These are phyloP conservation scores for Oryza longistaminata DNA, from an alignment of 176 grass and related monocot genomes.

Conservation along the genomic window DNA sequence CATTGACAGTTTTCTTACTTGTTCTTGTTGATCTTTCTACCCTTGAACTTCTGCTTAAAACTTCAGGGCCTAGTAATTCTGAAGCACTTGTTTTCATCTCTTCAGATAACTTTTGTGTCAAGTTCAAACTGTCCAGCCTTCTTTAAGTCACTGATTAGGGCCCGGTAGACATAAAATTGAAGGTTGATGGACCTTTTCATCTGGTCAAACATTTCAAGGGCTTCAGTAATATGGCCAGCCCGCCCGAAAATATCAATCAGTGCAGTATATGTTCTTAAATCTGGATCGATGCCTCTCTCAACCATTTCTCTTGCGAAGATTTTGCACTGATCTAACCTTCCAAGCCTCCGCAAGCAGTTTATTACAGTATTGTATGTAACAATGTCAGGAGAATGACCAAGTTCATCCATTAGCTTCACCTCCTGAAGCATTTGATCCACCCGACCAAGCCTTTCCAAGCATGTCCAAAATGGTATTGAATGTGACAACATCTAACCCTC, in stretches of 20 bases:
- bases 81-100: conserved; percentile 66
- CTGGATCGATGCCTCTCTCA: conserved; percentile 58
- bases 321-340: conserved; percentile 65
- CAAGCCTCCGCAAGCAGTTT: conserved; percentile 70
- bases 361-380: conserved; percentile 91
- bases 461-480: conserved; percentile 81
- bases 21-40: conserved; percentile 35
- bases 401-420: conserved; percentile 64
- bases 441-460: conserved; percentile 65
- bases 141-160: conserved; percentile 65
- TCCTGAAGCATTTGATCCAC: conserved; percentile 71
- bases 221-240: conserved; percentile 61
- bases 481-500: conserved; percentile 57
- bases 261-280: conserved; percentile 78
- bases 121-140: conserved; percentile 59
- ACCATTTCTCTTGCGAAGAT: conserved; percentile 61
- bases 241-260: conserved; percentile 74
- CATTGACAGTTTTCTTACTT: conserved; percentile 10
- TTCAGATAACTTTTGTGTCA: conserved; percentile 57
- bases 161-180: conserved; percentile 82
- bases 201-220: conserved; percentile 56
- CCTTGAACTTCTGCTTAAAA: conserved; percentile 51
- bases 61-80: conserved; percentile 61
- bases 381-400: conserved; percentile 63
- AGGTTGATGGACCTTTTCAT: conserved; percentile 68